phyloP scores from a whole-genome alignment of 2,329 filamentous ascomycete species.

The Davidsoniella eucalypti region DNA sequence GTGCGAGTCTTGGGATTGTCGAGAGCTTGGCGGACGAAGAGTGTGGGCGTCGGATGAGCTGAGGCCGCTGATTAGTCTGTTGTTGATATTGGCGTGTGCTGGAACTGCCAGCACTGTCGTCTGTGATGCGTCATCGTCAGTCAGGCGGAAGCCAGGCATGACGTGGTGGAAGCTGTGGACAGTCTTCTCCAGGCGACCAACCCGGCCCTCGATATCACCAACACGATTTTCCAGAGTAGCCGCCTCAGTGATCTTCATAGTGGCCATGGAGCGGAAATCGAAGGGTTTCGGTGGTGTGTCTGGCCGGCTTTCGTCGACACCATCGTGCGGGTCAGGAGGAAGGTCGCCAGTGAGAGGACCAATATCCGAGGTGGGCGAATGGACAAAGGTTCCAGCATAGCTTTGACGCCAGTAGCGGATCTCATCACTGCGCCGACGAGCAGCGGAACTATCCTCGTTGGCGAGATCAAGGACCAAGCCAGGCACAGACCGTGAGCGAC shows the following conservation, averaged over 20 bases:
- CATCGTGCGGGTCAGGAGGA: slow-evolving; percentile 18
- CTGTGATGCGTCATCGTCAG: slow-evolving; percentile 10
- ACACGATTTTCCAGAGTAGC: slow-evolving; percentile 38
- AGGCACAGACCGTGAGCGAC: slow-evolving; percentile 43
- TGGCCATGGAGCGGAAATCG: slow-evolving; percentile 32
- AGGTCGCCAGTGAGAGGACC: slow-evolving; percentile 19
- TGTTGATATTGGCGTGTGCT: no score
- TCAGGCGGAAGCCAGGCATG: slow-evolving; percentile 24
- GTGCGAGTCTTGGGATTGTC: slow-evolving; percentile 21
- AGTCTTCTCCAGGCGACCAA: slow-evolving; percentile 36
- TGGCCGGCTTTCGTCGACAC: slow-evolving; percentile 14
- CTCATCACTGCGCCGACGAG: slow-evolving; percentile 42
- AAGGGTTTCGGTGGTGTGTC: slow-evolving; percentile 33
- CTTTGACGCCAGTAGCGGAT: slow-evolving; percentile 49
- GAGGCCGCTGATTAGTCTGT: no score
- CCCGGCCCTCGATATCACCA: slow-evolving; percentile 31
- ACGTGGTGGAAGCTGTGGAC: slow-evolving; percentile 33
- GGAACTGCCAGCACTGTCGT: no score
- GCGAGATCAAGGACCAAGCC: slow-evolving; percentile 28
- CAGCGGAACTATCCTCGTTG: neutral
- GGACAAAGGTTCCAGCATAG: slow-evolving; percentile 30
- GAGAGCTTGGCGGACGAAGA: slow-evolving; percentile 5
- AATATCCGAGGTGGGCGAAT: slow-evolving; percentile 31
- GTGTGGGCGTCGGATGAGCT: neutral
- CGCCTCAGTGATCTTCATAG: slow-evolving; percentile 41